Evolutionary conservation across 495 filamentous ascomycete genomes (phyloP).

Genomic region (Penicillium coffeae): DNA sequence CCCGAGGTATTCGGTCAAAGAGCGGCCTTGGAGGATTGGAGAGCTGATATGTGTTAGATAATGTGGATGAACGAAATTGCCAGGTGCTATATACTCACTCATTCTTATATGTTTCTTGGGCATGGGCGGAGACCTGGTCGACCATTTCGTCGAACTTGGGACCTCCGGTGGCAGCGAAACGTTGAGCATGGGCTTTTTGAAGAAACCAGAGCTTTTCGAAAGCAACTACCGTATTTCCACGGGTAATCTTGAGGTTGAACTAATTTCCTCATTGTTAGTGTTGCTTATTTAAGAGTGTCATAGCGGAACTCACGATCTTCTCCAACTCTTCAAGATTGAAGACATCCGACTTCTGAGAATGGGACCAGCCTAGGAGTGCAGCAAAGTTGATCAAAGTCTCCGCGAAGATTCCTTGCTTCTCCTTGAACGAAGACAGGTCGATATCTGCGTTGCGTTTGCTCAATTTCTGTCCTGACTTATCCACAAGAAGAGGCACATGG

Average conservation of each 20-base stretch:
- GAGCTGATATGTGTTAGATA: slow-evolving; percentile 16
- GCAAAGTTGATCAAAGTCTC: slow-evolving; percentile 78
- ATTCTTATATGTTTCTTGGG: slow-evolving; percentile 26
- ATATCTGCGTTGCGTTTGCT: slow-evolving; percentile 81
- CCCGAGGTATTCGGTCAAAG: slow-evolving; percentile 37
- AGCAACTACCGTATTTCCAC: slow-evolving; percentile 82
- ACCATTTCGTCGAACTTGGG: slow-evolving; percentile 49
- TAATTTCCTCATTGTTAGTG: slow-evolving; percentile 19
- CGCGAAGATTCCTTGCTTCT: slow-evolving; percentile 63
- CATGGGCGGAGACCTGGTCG: slow-evolving; percentile 28
- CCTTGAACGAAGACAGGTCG: slow-evolving; percentile 63
- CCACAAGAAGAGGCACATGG: slow-evolving; percentile 82
- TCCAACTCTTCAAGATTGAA: slow-evolving; percentile 68
- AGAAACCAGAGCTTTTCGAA: slow-evolving; percentile 76
- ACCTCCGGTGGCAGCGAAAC: slow-evolving; percentile 31
- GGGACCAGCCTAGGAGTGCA: slow-evolving; percentile 82
- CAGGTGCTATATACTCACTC: slow-evolving; percentile 22
- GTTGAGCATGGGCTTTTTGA: slow-evolving; percentile 65
- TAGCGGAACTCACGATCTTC: slow-evolving; percentile 48
- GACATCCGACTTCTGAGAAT: slow-evolving; percentile 59
- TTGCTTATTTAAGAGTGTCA: background rate
- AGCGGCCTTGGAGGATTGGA: slow-evolving; percentile 28
- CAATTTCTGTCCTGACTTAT: slow-evolving; percentile 72
- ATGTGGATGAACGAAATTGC: background rate
- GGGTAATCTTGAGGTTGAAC: slow-evolving; percentile 82